A percentile compares a stretch with the other conserved stretches of the same genome.
These are phyloP conservation scores for Fusarium algeriense DNA, from an alignment of 2,329 filamentous ascomycete genomes.

Conservation along the genomic window DNA sequence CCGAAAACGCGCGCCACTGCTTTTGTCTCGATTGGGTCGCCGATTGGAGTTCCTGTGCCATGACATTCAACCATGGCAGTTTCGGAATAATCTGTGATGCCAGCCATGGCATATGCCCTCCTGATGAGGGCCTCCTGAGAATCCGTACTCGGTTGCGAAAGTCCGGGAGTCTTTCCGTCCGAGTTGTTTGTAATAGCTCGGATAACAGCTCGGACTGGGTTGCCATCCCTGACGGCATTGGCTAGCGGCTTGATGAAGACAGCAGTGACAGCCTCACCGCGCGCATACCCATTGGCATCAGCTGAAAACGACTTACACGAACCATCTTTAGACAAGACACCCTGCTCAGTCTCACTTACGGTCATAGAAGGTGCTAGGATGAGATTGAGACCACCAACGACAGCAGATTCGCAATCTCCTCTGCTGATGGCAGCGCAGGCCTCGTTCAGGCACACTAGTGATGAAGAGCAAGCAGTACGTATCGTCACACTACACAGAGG, in stretches of 20 bases:
- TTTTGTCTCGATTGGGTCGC: slow-evolving; percentile 57
- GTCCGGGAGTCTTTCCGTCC: no score
- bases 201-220: neutral
- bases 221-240: neutral
- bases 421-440: neutral
- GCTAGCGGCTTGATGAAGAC: neutral
- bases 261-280: no score
- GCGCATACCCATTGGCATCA: no score
- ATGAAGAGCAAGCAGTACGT: neutral
- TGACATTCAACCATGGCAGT: slow-evolving; percentile 55
- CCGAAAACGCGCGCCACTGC: slow-evolving; percentile 52
- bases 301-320: no score
- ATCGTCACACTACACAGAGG: neutral
- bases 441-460: neutral
- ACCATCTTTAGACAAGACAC: no score
- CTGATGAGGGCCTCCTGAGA: neutral
- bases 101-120: neutral
- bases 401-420: neutral
- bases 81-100: slow-evolving; percentile 39
- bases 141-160: neutral
- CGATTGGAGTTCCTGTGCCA: slow-evolving; percentile 59
- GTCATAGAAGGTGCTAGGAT: neutral
- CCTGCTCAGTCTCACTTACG: no score
- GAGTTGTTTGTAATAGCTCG: neutral
- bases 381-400: neutral